These are phyloP conservation scores for Poteriospumella lacustris DNA, from an alignment of 108 stramenopile species.

Conservation along the genomic window DNA sequence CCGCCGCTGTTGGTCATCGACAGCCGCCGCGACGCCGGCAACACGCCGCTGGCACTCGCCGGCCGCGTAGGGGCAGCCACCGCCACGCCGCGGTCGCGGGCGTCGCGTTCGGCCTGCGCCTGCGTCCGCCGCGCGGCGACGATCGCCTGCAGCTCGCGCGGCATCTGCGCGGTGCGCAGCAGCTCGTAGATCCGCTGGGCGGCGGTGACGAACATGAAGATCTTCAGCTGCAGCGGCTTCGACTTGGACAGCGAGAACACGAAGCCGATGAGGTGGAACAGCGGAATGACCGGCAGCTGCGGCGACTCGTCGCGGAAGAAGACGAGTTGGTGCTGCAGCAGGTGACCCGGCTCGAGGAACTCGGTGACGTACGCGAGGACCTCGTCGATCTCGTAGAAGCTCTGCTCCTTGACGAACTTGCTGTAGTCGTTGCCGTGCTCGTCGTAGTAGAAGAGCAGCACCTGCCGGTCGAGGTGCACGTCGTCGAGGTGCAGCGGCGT, in stretches of 20 bases:
- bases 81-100: no score
- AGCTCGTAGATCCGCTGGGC: neutral
- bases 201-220: neutral
- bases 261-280: neutral
- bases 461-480: neutral
- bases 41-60: no score
- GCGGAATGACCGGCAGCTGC: neutral
- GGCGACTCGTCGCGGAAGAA: neutral
- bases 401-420: neutral
- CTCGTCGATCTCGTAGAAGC: neutral
- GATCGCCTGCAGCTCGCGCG: neutral
- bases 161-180: neutral
- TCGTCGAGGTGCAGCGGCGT: neutral
- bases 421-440: neutral
- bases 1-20: no score
- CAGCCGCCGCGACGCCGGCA: no score
- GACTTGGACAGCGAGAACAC: neutral
- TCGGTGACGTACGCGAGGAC: neutral
- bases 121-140: no score
- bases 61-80: no score
- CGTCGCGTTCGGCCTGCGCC: no score
- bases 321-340: no score
- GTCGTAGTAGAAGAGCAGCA: neutral
- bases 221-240: neutral
- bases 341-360: neutral